Conservation (phyloP, 768 basidiomycete species). For the Hericium coralloides region DNA sequence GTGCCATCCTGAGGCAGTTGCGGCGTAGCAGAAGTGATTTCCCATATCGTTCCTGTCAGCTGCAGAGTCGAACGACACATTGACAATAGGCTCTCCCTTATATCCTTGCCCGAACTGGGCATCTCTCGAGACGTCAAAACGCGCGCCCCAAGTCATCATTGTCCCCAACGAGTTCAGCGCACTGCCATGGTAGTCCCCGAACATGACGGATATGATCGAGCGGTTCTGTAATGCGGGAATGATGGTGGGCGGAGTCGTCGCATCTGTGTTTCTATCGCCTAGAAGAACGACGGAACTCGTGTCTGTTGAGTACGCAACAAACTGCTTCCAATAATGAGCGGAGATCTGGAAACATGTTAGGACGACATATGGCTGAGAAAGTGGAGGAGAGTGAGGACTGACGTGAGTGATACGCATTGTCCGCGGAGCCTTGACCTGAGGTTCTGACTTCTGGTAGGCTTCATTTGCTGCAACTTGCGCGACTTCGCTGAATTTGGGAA, state of each 20-base stretch:
- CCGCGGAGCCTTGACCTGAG: conserved; percentile 25
- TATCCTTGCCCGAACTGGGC: no score
- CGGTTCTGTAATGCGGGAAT: conserved; percentile 68
- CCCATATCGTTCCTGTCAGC: no score
- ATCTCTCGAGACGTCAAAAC: no score
- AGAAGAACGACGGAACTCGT: conserved; percentile 61
- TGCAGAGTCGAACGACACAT: no score
- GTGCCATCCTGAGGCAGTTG: no score
- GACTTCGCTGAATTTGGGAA: conserved; percentile 66
- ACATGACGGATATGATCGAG: conserved; percentile 75
- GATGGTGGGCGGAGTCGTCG: conserved; percentile 44
- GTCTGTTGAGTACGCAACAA: conserved; percentile 75
- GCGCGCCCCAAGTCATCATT: conserved; percentile 68
- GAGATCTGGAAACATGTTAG: conserved; percentile 50
- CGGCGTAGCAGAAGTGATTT: no score
- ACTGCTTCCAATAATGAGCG: conserved; percentile 73
- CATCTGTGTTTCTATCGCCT: conserved; percentile 41
- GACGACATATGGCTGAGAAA: neutral
- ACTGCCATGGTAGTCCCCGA: conserved; percentile 89
- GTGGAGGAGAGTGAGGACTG: no score
- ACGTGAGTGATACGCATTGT: conserved; percentile 73
- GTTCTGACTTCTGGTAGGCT: conserved; percentile 30
- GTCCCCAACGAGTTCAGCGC: conserved; percentile 75
- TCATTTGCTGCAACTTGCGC: conserved; percentile 37
- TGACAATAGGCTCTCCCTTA: no score